A percentile compares a stretch with the other conserved stretches of the same genome.
Conservation (phyloP, 2,329 filamentous ascomycete genomes). For the Penicillium sp. region DNA sequence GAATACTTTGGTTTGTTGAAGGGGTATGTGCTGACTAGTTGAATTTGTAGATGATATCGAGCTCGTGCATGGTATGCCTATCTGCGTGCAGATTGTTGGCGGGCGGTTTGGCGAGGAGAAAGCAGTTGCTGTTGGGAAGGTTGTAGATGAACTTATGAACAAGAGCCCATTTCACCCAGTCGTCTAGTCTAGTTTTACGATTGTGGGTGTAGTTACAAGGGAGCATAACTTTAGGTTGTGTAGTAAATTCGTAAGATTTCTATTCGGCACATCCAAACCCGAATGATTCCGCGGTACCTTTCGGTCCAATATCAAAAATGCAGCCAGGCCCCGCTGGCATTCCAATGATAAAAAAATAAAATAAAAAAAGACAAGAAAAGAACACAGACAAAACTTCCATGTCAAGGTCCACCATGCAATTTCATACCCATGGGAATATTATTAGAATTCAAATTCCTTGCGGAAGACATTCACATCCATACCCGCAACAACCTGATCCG, state of each 20-base stretch:
- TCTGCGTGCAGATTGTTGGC: slow-evolving; percentile 39
- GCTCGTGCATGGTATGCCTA: slow-evolving; percentile 36
- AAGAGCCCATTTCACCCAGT: slow-evolving; percentile 16
- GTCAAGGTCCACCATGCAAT: slow-evolving; percentile 6
- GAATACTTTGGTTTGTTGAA: not conserved
- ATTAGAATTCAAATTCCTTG: slow-evolving; percentile 83
- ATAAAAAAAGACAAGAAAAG: not conserved
- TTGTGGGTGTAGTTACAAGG: too few species aligned
- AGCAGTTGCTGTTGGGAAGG: slow-evolving; percentile 35
- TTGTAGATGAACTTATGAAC: slow-evolving; percentile 31
- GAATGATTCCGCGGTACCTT: not conserved
- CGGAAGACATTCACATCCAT: slow-evolving; percentile 91
- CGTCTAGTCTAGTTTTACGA: not conserved
- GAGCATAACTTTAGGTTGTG: too few species aligned
- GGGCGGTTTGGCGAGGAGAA: slow-evolving; percentile 40
- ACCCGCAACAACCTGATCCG: slow-evolving; percentile 82
- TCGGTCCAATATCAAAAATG: slow-evolving; percentile 7
- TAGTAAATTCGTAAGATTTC: slow-evolving; percentile 2
- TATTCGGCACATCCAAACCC: not conserved
- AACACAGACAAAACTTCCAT: not conserved
- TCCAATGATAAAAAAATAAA: not conserved
- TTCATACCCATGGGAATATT: slow-evolving; percentile 18
- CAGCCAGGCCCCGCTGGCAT: slow-evolving; percentile 19
- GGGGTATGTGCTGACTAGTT: not conserved
- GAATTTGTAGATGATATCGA: slow-evolving; percentile 30